Evolutionary conservation across 2,329 filamentous ascomycete genomes (phyloP), one percentile per base, ranked within the genome.

Genomic region (Plenodomus lindquistii): DNA sequence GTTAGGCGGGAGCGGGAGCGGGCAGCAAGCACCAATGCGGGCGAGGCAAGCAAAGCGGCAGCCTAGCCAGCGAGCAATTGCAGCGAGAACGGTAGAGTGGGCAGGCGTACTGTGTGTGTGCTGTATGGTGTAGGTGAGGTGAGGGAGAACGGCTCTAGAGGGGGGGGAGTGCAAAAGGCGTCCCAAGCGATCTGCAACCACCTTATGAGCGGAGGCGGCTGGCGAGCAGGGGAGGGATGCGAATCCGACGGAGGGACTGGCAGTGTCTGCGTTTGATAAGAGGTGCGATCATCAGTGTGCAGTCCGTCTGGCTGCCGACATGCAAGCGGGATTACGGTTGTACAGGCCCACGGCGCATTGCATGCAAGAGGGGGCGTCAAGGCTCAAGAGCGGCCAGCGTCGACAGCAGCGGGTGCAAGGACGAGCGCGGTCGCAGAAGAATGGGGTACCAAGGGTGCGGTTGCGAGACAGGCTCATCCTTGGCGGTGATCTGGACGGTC

Each of bases 221-320:
- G 59, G 55, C 49, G 47, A 48, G 59, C 62, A 66, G 57, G 63
- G 66, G 49, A 54, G 51, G 8, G 8, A 37, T 6, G n/a, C 34
- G 34, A 36, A 18, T 36, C 6, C 15, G 15, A n/a, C 34, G 17
- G n/a, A 18, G n/a, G 34, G 34, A 18, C 17, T n/a, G 34, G 27
- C 27, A 31, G 49, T 54, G 22, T 24, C 22, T 54, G 48, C 39
- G 46, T 44, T 43, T 50, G 43, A 52, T 52, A 53, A 50, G 57
- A 59, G 60, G 50, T 54, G 52, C 48, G 65, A 65, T 65, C 64
- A 66, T 63, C 63, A 60, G 55, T 50, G 54, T 56, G 57, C 54
- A 44, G 55, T 56, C 46, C 41, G 55, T 51, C 45, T 51, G 50
- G 51, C 48, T 48, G 40, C 51, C 52, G 53, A 44, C 54, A 56